These are phyloP conservation scores for Oryza nivara DNA, from an alignment of 176 grass and related monocot genomes.

Conservation along the genomic window DNA sequence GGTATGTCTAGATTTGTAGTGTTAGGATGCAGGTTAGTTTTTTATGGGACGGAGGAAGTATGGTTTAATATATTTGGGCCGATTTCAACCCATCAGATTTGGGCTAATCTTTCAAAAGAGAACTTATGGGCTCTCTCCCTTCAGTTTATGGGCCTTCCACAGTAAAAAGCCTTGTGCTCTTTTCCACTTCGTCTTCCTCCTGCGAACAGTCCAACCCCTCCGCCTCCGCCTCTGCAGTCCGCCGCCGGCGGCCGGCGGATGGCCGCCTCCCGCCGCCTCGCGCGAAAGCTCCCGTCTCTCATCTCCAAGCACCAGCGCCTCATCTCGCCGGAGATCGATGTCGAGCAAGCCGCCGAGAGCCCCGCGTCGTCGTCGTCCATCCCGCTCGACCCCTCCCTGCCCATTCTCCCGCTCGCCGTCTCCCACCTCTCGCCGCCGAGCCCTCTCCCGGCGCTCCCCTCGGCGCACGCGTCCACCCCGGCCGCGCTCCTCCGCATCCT, in stretches of 20 bases:
- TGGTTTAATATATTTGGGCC: too few relatives aligned
- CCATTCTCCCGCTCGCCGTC: slow-evolving; percentile 59
- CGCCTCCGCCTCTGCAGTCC: neutral
- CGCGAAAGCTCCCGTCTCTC: slow-evolving; percentile 61
- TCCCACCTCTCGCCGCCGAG: slow-evolving; percentile 58
- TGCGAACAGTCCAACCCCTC: neutral
- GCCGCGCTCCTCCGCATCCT: slow-evolving; percentile 49
- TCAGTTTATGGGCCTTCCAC: too few relatives aligned
- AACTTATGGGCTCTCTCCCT: too few relatives aligned
- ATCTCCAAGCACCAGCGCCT: slow-evolving; percentile 75
- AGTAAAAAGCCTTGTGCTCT: too few relatives aligned
- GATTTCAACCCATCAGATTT: too few relatives aligned
- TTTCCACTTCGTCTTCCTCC: too few relatives aligned
- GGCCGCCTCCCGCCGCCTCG: slow-evolving; percentile 60
- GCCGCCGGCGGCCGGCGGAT: slow-evolving; percentile 17
- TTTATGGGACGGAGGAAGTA: too few relatives aligned
- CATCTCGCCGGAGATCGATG: slow-evolving; percentile 41
- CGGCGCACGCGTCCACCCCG: slow-evolving; percentile 45
- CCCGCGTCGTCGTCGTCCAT: slow-evolving; percentile 20
- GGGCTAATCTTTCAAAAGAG: too few relatives aligned
- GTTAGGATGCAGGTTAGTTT: too few relatives aligned
- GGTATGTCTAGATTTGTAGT: too few relatives aligned
- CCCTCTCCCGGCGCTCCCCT: slow-evolving; percentile 49
- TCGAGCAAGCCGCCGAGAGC: neutral
- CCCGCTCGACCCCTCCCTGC: slow-evolving; percentile 45